Percentiles rank a stretch among this genome's conserved stretches.
phyloP scores from a whole-genome alignment of 805 yeast genomes.

The Candida maris region DNA sequence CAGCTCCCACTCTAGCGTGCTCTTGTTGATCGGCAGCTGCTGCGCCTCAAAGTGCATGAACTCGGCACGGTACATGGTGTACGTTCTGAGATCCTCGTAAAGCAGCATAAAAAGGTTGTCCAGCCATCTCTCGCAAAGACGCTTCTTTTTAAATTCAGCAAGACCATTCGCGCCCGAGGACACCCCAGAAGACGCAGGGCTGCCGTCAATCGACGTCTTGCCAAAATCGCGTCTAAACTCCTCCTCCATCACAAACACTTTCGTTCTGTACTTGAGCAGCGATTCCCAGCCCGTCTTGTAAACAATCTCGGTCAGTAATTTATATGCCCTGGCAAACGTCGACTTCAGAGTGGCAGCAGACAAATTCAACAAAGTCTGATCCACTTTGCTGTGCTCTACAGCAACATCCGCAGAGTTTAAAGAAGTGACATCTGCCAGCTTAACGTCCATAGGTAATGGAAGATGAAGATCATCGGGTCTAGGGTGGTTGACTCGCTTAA shows the following conservation, averaged over 20 bases:
- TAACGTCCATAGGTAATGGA: constrained; percentile 74
- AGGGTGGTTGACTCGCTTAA: constrained; percentile 58
- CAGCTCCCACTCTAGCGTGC: constrained; percentile 88
- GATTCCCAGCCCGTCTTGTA: constrained; percentile 73
- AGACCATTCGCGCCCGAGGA: constrained; percentile 8
- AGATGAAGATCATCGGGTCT: constrained; percentile 56
- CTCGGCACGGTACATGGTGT: constrained; percentile 93
- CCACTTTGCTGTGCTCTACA: constrained; percentile 61
- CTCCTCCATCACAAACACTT: constrained; percentile 66
- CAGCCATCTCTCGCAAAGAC: constrained; percentile 72
- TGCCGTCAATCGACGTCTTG: constrained; percentile 13
- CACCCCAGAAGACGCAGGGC: constrained; percentile 8
- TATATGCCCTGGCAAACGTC: constrained; percentile 55
- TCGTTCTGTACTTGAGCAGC: constrained; percentile 53
- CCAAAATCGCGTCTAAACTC: constrained; percentile 43
- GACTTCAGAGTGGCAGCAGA: constrained; percentile 69
- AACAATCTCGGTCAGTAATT: constrained; percentile 59
- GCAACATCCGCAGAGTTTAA: constrained; percentile 63
- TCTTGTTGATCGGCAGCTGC: constrained; percentile 70
- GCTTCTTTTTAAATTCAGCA: constrained; percentile 53
- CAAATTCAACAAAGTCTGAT: constrained; percentile 55
- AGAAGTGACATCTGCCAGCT: constrained; percentile 62
- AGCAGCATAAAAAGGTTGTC: constrained; percentile 66
- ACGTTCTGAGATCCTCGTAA: constrained; percentile 72
- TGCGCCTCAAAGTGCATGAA: constrained; percentile 84